A percentile compares a stretch with the other conserved stretches of the same genome.
phyloP scores from a whole-genome alignment of 139 green algal species.

The Chlorokybus atmophyticus region DNA sequence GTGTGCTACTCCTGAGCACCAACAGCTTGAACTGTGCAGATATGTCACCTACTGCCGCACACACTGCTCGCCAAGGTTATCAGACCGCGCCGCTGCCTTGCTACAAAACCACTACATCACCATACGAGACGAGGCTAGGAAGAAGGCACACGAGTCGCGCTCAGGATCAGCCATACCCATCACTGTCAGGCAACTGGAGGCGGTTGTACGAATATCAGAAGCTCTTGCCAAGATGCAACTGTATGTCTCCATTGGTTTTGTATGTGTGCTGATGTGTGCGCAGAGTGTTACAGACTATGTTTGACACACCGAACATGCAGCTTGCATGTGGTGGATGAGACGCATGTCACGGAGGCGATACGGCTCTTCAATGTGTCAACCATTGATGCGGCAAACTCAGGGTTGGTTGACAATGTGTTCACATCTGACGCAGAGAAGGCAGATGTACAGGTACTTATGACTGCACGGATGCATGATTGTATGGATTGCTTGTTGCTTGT shows the following conservation, averaged over 20 bases:
- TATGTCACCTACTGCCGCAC: conserved; percentile 82
- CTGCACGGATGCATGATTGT: too few relatives aligned
- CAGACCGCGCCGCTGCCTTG: conserved; percentile 39
- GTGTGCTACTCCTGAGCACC: neutral
- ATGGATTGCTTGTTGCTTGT: too few relatives aligned
- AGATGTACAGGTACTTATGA: too few relatives aligned
- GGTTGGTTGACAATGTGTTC: conserved; percentile 39
- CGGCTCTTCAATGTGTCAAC: conserved; percentile 62
- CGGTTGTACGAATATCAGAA: conserved; percentile 84
- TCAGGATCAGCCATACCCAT: conserved; percentile 65
- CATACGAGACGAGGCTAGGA: conserved; percentile 46
- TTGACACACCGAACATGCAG: conserved; percentile 1
- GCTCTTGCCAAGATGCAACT: conserved; percentile 83
- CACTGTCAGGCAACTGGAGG: conserved; percentile 93
- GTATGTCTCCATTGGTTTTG: conserved; percentile 11
- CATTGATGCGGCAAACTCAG: conserved; percentile 28
- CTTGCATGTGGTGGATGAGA: conserved; percentile 37
- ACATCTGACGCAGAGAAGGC: too few relatives aligned
- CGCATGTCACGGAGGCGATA: conserved; percentile 65
- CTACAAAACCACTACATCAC: conserved; percentile 76
- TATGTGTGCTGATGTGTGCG: neutral
- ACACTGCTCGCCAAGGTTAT: conserved; percentile 60
- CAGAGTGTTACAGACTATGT: neutral
- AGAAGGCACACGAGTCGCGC: conserved; percentile 24
- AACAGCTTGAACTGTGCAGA: conserved; percentile 33